phyloP scores from a whole-genome alignment of 805 yeast genomes.

The Nakazawaea populi region DNA sequence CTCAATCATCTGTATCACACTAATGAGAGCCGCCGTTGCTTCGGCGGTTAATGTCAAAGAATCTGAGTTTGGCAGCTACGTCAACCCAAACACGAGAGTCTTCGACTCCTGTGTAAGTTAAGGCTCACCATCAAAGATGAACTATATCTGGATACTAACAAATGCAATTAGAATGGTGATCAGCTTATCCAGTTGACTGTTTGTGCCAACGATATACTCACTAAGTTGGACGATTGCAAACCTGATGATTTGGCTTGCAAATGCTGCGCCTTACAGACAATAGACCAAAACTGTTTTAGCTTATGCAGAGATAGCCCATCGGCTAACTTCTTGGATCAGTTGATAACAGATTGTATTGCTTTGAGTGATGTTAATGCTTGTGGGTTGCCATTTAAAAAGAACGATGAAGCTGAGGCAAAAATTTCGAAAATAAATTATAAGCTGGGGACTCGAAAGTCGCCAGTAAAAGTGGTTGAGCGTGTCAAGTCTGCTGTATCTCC shows the following conservation, averaged over 20 bases:
- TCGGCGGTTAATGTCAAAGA: constrained; percentile 1
- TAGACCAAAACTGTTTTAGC: constrained; percentile 38
- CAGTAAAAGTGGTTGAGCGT: constrained; percentile 3
- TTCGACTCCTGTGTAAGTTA: constrained; percentile 26
- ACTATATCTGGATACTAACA: too few species aligned
- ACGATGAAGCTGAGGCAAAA: constrained; percentile 26
- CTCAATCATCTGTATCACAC: not conserved
- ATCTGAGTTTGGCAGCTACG: constrained; percentile 34
- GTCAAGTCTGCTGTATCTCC: constrained; percentile 7
- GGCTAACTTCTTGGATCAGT: constrained; percentile 38
- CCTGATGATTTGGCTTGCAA: constrained; percentile 51
- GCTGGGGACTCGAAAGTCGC: not conserved
- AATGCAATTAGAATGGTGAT: not conserved
- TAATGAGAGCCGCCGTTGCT: not conserved
- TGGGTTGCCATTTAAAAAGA: constrained; percentile 41
- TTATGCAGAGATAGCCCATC: constrained; percentile 43
- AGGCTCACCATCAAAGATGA: not conserved
- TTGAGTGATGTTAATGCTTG: constrained; percentile 47
- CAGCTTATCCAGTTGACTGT: constrained; percentile 26
- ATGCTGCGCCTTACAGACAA: constrained; percentile 48
- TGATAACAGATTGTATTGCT: constrained; percentile 38
- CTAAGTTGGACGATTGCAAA: constrained; percentile 42
- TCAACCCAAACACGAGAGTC: constrained; percentile 40
- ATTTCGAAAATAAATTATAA: constrained; percentile 18
- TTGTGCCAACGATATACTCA: constrained; percentile 42